Base-by-base conservation (phyloP, 495 filamentous ascomycete genomes). In the Podospora sp. region DNA sequence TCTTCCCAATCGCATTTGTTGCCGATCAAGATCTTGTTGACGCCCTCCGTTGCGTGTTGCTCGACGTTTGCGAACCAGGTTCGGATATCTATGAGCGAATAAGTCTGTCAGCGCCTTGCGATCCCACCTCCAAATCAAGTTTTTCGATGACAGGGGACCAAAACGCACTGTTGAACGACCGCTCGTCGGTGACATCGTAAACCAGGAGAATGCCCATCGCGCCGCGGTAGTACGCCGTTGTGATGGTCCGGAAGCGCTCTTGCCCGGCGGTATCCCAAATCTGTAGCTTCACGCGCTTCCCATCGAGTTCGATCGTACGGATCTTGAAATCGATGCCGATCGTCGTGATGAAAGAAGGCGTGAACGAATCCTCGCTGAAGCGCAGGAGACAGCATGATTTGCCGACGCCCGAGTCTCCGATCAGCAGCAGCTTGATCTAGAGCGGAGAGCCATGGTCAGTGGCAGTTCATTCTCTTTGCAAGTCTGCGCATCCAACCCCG, bases 1-100 rank as follows among this genome's bases (percentile, higher is more conserved):
- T 99, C 95, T 80, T 98, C 94, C 96, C 96, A 98, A 81, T 99
- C 95, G 81, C 95, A 99, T 81, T 99, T 99, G 85, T 99, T 99
- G 72, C 95, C 95, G 67, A 99, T 97, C 59, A 99, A 89, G 73
- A 99, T 98, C 84, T 98, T 99, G 88, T 98, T 97, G 71, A 99
- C 95, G 69, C 96, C 96, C 81, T 98, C 95, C 67, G 94, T 97
- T 58, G 96, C 95, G 81, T 99, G 96, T 78, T 98, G 94, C 76
- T 99, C 95, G 62, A 99, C 95, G 82, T 99, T 97, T 70, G 92
- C 94, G 78, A 99, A 99, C 95, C 95, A 99, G 63, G 95, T 97
- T 72, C 92, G 90, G 78, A 99, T 98, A 77, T 99, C 95, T 99
- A 73, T 60, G 18, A 35, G 20, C 57, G 33, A 52, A 14, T 18